Percentiles rank a stretch among this genome's conserved stretches.
These are phyloP conservation scores for Neurospora tetrasperma DNA, from an alignment of 495 filamentous ascomycete species.

Conservation along the genomic window DNA sequence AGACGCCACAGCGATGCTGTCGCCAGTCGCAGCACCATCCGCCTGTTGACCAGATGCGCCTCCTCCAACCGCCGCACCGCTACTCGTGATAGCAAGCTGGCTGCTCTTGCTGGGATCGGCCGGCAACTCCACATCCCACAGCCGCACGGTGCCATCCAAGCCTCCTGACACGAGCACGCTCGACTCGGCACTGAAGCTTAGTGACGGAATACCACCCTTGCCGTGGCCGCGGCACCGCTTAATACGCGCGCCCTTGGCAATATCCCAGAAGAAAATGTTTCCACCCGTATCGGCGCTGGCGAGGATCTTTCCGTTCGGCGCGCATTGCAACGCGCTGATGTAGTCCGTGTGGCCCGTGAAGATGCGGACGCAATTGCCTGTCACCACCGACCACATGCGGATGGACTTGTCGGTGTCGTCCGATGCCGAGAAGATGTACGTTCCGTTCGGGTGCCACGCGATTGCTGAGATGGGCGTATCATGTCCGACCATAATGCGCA, in stretches of 20 bases:
- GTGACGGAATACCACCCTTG: conserved; percentile 85
- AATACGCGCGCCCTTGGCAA: conserved; percentile 66
- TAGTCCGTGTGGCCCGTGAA: conserved; percentile 86
- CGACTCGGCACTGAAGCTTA: conserved; percentile 84
- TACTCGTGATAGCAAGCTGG: conserved; percentile 13
- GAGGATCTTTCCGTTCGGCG: conserved; percentile 75
- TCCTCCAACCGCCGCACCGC: background rate
- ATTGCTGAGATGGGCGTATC: conserved; percentile 78
- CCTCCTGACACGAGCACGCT: conserved; percentile 80
- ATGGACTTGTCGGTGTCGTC: conserved; percentile 74
- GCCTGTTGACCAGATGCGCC: conserved; percentile 47
- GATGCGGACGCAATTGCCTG: conserved; percentile 74
- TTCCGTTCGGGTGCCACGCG: conserved; percentile 84
- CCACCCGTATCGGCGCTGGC: conserved; percentile 80
- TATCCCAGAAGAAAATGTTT: conserved; percentile 86
- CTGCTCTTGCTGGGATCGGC: conserved; percentile 34
- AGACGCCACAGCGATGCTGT: conserved; percentile 38
- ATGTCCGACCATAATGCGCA: conserved; percentile 83
- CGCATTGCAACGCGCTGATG: conserved; percentile 71
- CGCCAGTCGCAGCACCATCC: conserved; percentile 39
- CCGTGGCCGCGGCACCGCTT: conserved; percentile 93
- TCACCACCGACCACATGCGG: conserved; percentile 91
- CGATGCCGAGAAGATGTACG: conserved; percentile 84
- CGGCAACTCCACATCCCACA: conserved; percentile 79
- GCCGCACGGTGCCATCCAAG: conserved; percentile 81